phyloP scores from a whole-genome alignment of 108 stramenopile species.

The Nitzschia putrida region DNA sequence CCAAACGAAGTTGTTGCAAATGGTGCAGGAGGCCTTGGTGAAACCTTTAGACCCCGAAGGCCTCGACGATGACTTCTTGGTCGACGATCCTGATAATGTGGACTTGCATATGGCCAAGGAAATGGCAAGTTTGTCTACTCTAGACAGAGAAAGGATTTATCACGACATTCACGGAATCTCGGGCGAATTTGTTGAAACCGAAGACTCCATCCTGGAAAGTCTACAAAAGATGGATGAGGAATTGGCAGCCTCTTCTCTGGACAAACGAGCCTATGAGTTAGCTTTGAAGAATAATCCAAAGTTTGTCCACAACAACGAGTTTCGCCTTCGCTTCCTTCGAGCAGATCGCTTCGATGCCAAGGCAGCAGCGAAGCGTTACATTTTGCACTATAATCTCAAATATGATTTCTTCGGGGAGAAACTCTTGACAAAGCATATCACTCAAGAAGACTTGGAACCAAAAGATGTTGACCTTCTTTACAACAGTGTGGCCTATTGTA shows the following conservation, averaged over 20 bases:
- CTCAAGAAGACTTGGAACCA: not conserved
- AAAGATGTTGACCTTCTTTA: slow-evolving; percentile 16
- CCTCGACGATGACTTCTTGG: not conserved
- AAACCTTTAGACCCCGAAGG: not conserved
- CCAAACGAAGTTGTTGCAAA: too few relatives aligned
- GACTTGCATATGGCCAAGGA: slow-evolving; percentile 14
- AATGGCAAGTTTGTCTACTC: slow-evolving; percentile 2
- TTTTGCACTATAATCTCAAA: not conserved
- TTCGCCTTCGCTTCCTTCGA: slow-evolving; percentile 16
- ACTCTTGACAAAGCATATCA: slow-evolving; percentile 1
- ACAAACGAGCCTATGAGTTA: not conserved
- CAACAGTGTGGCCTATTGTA: not conserved
- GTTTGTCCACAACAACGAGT: slow-evolving; percentile 9
- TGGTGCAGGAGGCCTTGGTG: not conserved
- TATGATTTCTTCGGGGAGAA: slow-evolving; percentile 12
- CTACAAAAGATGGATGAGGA: slow-evolving; percentile 1
- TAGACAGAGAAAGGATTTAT: slow-evolving; percentile 7
- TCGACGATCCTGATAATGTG: not conserved
- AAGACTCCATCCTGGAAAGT: not conserved
- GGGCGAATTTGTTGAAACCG: not conserved
- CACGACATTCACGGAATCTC: slow-evolving; percentile 21
- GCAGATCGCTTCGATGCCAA: slow-evolving; percentile 15
- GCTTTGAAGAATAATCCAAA: slow-evolving; percentile 1
- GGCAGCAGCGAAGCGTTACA: not conserved
- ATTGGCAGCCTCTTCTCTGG: not conserved